Evolutionary conservation across 306 rosid species (phyloP).

Genomic region (Trifolium pratense): DNA sequence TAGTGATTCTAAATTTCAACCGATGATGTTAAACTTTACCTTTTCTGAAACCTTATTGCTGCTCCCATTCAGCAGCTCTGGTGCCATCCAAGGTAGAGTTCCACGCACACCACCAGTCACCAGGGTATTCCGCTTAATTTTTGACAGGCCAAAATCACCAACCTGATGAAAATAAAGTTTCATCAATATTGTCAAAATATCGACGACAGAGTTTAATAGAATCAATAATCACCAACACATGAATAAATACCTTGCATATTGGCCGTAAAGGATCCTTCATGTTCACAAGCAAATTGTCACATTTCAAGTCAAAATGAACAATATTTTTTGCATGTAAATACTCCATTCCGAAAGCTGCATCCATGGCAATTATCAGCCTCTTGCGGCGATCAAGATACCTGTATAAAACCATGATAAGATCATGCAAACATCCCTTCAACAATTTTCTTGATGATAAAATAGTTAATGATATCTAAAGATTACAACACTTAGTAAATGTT

Average conservation of each 20-base stretch:
- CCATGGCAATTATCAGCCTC: conserved; percentile 90
- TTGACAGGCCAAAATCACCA: conserved; percentile 92
- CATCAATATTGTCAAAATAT: conserved; percentile 25
- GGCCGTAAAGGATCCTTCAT: conserved; percentile 82
- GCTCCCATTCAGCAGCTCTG: conserved; percentile 82
- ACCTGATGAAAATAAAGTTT: conserved; percentile 55
- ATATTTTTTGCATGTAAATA: conserved; percentile 85
- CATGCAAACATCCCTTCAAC: conserved; percentile 34
- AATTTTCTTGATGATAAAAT: conserved; percentile 29
- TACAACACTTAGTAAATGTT: conserved; percentile 14
- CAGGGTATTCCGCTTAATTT: conserved; percentile 81
- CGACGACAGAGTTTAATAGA: conserved; percentile 7
- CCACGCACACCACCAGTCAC: conserved; percentile 95
- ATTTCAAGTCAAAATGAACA: conserved; percentile 91
- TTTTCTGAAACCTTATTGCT: conserved; percentile 93
- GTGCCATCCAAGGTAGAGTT: conserved; percentile 97
- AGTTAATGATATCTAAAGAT: background rate
- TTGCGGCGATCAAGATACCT: conserved; percentile 90
- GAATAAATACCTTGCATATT: conserved; percentile 78
- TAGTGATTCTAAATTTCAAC: conserved; percentile 10
- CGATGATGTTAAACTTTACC: conserved; percentile 45
- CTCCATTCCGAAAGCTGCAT: conserved; percentile 97
- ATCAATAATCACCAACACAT: conserved; percentile 16
- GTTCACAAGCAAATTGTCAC: conserved; percentile 93
- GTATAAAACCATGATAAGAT: conserved; percentile 44